Conservation (phyloP, 75 land plant genomes). For the Pseudotsuga menziesii region DNA sequence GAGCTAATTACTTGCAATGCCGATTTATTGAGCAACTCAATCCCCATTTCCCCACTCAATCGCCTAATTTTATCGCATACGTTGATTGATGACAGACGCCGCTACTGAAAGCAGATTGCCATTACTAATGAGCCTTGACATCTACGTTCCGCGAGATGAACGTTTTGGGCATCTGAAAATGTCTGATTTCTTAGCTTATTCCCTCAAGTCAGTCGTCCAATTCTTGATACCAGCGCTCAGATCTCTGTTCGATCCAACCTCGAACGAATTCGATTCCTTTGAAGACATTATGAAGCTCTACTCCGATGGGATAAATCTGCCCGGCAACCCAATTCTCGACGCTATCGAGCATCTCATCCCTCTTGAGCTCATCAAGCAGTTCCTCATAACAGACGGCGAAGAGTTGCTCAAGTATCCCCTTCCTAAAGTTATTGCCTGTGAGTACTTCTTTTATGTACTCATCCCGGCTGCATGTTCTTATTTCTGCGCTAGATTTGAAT, state of each 20-base stretch:
- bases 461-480: too few species aligned
- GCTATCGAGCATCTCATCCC: conserved; percentile 24
- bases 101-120: conserved; percentile 53
- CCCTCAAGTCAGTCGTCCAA: conserved; percentile 30
- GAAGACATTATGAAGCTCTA: conserved; percentile 59
- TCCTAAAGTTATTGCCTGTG: conserved; percentile 64
- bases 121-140: conserved; percentile 17
- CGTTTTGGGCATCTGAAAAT: conserved; percentile 65
- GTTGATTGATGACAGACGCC: conserved; percentile 48
- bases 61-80: conserved; percentile 9
- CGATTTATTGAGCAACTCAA: too few species aligned
- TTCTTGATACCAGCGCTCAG: conserved; percentile 31
- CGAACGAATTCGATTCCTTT: conserved; percentile 52
- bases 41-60: too few species aligned
- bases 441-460: not conserved
- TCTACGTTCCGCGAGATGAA: conserved; percentile 91
- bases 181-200: conserved; percentile 45
- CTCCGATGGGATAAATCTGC: conserved; percentile 38
- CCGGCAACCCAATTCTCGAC: conserved; percentile 5
- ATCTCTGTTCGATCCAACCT: conserved; percentile 34
- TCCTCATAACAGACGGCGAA: conserved; percentile 31
- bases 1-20: not conserved
- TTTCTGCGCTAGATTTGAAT: too few species aligned
- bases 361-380: conserved; percentile 40
- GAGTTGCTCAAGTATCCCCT: conserved; percentile 38